Conservation (phyloP, 1,284 basidiomycete species). For the Thecaphora thlaspeos region DNA sequence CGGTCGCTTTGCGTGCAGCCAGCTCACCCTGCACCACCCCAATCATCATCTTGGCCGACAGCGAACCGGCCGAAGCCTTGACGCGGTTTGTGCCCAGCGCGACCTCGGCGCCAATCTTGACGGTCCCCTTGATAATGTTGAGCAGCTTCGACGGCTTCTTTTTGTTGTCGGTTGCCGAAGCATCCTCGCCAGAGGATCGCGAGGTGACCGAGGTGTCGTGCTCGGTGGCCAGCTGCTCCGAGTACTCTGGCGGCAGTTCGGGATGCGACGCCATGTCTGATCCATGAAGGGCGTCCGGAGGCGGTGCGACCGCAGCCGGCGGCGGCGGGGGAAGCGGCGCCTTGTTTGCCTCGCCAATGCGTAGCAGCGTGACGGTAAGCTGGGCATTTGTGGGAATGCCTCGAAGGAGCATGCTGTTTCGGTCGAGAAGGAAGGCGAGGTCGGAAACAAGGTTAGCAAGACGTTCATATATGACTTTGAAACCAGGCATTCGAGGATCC, state of each 20-base stretch:
- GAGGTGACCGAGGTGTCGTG: slow-evolving; percentile 32
- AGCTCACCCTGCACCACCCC: slow-evolving; percentile 46
- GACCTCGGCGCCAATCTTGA: slow-evolving; percentile 45
- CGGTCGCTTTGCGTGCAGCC: slow-evolving; percentile 12
- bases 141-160: slow-evolving; percentile 43
- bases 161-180: slow-evolving; percentile 23
- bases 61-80: slow-evolving; percentile 50
- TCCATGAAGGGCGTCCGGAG: slow-evolving; percentile 24
- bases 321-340: slow-evolving; percentile 62
- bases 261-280: slow-evolving; percentile 28
- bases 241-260: slow-evolving; percentile 45
- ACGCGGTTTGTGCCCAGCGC: slow-evolving; percentile 55
- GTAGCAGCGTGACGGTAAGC: slow-evolving; percentile 63
- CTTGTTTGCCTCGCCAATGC: slow-evolving; percentile 62
- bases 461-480: too few relatives aligned
- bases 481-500: too few relatives aligned
- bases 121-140: slow-evolving; percentile 46
- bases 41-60: slow-evolving; percentile 47
- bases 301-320: slow-evolving; percentile 36
- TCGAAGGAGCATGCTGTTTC: slow-evolving; percentile 61
- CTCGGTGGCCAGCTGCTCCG: slow-evolving; percentile 35
- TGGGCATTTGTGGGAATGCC: slow-evolving; percentile 66
- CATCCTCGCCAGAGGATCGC: slow-evolving; percentile 32
- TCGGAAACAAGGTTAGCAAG: too few relatives aligned
- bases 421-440: too few relatives aligned